These are phyloP conservation scores for Friedmanniomyces simplex DNA, from an alignment of 495 filamentous ascomycete genomes.

Conservation along the genomic window DNA sequence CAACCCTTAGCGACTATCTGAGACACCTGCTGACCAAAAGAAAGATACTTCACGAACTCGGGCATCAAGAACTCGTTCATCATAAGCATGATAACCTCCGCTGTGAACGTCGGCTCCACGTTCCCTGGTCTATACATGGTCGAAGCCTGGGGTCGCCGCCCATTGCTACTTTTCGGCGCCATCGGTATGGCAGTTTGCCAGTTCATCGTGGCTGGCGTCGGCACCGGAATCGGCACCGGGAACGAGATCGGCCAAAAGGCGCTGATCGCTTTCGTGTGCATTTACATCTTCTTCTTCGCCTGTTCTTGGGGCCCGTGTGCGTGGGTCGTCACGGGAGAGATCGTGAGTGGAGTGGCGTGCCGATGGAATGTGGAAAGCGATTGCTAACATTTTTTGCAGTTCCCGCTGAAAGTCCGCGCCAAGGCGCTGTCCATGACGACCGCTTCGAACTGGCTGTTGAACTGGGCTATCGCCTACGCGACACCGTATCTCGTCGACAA, in stretches of 20 bases:
- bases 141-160: slow-evolving; percentile 59
- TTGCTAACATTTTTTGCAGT: slow-evolving; percentile 31
- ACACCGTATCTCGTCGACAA: slow-evolving; percentile 34
- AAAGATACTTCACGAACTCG: slow-evolving; percentile 52
- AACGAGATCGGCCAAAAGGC: slow-evolving; percentile 38
- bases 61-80: slow-evolving; percentile 55
- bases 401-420: slow-evolving; percentile 34
- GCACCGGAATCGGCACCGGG: slow-evolving; percentile 41
- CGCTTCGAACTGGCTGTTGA: slow-evolving; percentile 34
- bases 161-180: slow-evolving; percentile 56
- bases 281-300: slow-evolving; percentile 67
- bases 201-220: slow-evolving; percentile 55
- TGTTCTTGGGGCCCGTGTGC: slow-evolving; percentile 41
- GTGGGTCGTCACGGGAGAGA: slow-evolving; percentile 5
- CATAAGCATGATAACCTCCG: slow-evolving; percentile 53
- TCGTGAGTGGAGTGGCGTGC: slow-evolving; percentile 38
- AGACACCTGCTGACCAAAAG: slow-evolving; percentile 48
- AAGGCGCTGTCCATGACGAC: slow-evolving; percentile 16
- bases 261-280: slow-evolving; percentile 63
- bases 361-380: slow-evolving; percentile 19
- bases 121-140: slow-evolving; percentile 61
- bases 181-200: slow-evolving; percentile 58
- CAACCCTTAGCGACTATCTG: no score
- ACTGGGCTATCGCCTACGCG: slow-evolving; percentile 34
- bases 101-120: slow-evolving; percentile 67